Evolutionary conservation across 2,329 filamentous ascomycete genomes (phyloP), one percentile per base, ranked within the genome.

Genomic region (Ophiostoma angusticollis): DNA sequence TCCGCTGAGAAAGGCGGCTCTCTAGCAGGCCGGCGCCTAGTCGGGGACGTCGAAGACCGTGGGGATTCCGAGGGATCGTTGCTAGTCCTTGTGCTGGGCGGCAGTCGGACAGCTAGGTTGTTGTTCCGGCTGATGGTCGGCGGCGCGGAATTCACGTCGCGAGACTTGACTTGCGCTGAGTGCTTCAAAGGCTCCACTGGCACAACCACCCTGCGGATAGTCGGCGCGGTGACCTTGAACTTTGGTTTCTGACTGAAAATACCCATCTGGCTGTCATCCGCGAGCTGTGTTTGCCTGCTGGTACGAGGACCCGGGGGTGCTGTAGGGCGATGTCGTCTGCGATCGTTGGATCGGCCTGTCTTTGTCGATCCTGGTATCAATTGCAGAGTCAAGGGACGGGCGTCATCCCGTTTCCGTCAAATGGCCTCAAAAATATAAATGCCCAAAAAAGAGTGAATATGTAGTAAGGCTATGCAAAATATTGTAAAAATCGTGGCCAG

Each of bases 181-280:
- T 58, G 59, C 32, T 60, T 57, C 13, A 57, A 53, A 4, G 52
- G 51, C 50, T 61, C 61, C 50, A 71, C 59, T 38, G 62, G 56
- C 41, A 72, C 66, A 47, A 65, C 67, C 52, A 73, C 67, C 50
- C 70, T 65, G 44, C 67, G 64, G 49, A 72, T 63, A 43, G 61
- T 63, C 41, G 65, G 63, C 38, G 63, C 59, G 45, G 67, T 63
- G 47, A 63, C 57, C 55, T 71, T 70, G 57, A 69, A 64, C 52
- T 69, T 72, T 45, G 59, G 54, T 42, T 63, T 63, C 42, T 60
- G 54, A 46, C 57, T 56, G 42, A 64, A 58, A 43, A 64, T 60
- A 33, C 58, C 59, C 61, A 64, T 64, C 19, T 22, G 19, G 14
- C 14, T 17, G 22, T 22, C 24, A 9, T 14, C 11, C 6, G 6